These are phyloP conservation scores for Aspergillus sp. DNA, from an alignment of 2,329 filamentous ascomycete species.

Conservation along the genomic window DNA sequence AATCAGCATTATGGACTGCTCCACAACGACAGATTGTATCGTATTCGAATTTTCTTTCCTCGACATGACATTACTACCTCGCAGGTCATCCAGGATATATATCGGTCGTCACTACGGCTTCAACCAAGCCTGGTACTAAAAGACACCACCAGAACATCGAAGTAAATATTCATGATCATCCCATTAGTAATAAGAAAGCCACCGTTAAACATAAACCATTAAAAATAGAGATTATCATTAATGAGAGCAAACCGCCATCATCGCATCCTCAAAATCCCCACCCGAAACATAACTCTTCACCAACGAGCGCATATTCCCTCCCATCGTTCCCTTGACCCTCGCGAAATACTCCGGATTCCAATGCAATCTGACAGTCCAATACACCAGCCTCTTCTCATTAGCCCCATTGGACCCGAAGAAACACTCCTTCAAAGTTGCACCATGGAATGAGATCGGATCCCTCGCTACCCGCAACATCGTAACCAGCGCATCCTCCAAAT, in stretches of 20 bases:
- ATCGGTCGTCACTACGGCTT: no score
- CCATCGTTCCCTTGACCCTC: conserved; percentile 64
- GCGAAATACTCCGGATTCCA: conserved; percentile 72
- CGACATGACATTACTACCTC: no score
- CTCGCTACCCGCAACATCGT: conserved; percentile 68
- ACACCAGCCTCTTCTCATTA: conserved; percentile 43
- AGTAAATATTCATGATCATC: no score
- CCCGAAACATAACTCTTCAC: background rate
- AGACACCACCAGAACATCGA: no score
- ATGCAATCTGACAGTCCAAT: conserved; percentile 60
- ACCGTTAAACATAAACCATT: no score
- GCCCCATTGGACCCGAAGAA: conserved; percentile 68
- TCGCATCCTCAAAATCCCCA: conserved; percentile 11
- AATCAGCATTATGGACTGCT: no score
- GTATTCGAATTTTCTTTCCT: no score
- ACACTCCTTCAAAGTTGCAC: conserved; percentile 69
- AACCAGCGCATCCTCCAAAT: conserved; percentile 79
- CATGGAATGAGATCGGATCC: conserved; percentile 77
- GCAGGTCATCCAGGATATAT: background rate
- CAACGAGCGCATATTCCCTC: conserved; percentile 8
- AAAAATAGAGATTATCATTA: background rate
- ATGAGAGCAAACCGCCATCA: conserved; percentile 14
- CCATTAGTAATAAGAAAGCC: background rate
- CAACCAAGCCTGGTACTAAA: no score
- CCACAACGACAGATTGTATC: no score